phyloP scores from a whole-genome alignment of 2,329 filamentous ascomycete species.

The Spiromastix sp. region DNA sequence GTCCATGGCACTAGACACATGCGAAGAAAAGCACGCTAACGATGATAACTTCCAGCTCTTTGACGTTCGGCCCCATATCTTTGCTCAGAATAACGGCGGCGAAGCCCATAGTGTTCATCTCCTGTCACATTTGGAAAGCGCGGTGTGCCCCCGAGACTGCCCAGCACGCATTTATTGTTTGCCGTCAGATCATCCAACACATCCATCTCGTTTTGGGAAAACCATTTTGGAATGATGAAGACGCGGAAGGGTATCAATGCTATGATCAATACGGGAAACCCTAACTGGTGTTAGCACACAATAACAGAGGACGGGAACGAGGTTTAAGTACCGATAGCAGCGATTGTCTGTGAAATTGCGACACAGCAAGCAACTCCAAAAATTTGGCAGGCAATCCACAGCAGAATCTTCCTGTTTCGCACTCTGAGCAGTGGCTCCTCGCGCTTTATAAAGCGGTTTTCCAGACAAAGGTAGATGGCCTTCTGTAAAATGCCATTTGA shows the following conservation, averaged over 20 bases:
- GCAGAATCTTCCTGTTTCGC: constrained; percentile 36
- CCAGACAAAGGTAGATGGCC: constrained; percentile 38
- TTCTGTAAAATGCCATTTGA: constrained; percentile 45
- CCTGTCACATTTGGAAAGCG: constrained; percentile 22
- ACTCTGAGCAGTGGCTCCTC: constrained; percentile 39
- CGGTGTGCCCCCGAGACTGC: constrained; percentile 41
- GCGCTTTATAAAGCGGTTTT: constrained; percentile 38
- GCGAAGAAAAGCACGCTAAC: too few species aligned
- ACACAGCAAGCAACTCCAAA: constrained; percentile 44
- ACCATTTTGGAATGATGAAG: constrained; percentile 41
- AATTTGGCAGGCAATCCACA: constrained; percentile 43
- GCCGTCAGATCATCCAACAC: constrained; percentile 46
- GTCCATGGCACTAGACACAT: too few species aligned
- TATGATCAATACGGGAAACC: constrained; percentile 49
- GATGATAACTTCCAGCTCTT: constrained; percentile 15
- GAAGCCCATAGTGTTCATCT: constrained; percentile 14
- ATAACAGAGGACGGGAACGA: neutral
- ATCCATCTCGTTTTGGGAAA: constrained; percentile 37
- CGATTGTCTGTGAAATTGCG: constrained; percentile 50
- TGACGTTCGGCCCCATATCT: constrained; percentile 14
- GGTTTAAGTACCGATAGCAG: constrained; percentile 37
- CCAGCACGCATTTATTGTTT: constrained; percentile 42
- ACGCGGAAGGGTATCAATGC: constrained; percentile 45
- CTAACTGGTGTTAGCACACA: constrained; percentile 21
- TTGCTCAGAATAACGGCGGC: constrained; percentile 13